These are phyloP conservation scores for Fraxinus paxiana DNA, from an alignment of 305 asterid species.

Conservation along the genomic window DNA sequence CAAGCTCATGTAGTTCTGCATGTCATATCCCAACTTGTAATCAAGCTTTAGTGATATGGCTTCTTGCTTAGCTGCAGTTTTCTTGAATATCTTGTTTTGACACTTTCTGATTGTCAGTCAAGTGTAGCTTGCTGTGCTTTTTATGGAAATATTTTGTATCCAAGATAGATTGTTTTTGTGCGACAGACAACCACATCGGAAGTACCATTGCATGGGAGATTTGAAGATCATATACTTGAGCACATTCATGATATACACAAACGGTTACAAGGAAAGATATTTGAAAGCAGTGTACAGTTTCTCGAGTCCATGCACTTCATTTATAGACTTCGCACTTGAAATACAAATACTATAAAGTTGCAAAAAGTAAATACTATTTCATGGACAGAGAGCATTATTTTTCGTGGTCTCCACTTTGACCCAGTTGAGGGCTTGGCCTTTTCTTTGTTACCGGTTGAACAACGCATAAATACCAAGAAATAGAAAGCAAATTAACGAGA, in stretches of 20 bases:
- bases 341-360: not conserved
- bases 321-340: not conserved
- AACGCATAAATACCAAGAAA: not conserved
- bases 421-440: not conserved
- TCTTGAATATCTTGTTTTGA: not conserved
- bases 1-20: not conserved
- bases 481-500: not conserved
- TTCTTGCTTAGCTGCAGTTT: not conserved
- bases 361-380: not conserved
- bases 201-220: not conserved
- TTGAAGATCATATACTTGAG: not conserved
- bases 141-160: not conserved
- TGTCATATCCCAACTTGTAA: not conserved
- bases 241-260: not conserved
- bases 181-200: not conserved
- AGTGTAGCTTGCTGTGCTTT: not conserved
- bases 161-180: not conserved
- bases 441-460: not conserved
- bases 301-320: not conserved
- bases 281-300: not conserved
- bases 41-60: not conserved
- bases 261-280: not conserved
- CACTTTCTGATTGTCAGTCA: not conserved
- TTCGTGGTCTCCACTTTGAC: not conserved
- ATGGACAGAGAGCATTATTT: too few species aligned